Base-by-base conservation (phyloP, 1,284 basidiomycete species). In the Heterobasidion parviporum region DNA sequence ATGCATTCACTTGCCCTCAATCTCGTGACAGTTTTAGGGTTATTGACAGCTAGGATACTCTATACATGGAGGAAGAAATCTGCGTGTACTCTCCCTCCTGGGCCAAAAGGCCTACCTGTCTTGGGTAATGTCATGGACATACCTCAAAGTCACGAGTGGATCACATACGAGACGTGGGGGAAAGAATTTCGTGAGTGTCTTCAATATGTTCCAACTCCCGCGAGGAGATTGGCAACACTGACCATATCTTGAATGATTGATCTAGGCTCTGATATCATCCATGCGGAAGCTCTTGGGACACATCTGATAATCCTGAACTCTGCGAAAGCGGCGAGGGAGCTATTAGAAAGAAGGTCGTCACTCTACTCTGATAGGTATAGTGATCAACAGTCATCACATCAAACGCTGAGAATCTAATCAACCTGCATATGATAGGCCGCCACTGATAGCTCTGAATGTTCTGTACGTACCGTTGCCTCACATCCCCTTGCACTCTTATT, bases 121-220 rank as follows among this genome's bases (percentile, higher is more conserved):
- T 43, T 64, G 18, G 63, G 63, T 15, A 65, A 65, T 50, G 32
- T 60, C 7, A 52, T 63, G 10, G 59, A 63, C 26, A 56, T 65
- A 9, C 64, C 63, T 3, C 20, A 33, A 9, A 50, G 33, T n/a
- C 48, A 53, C 5, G 55, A 54, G 1, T 56, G 59, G 53, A 47
- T 54, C 8, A 54, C 45, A 20, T 62, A 57, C 50, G 49, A 50
- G 15, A 47, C 54, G 9, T 64, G 61, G 63, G 57, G 54, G 33
- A 50, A 55, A 14, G 50, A 56, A 53, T 55, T 58, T 16, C 57
- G 63, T 64, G 16, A n/a, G 51, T 36, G 4, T 34, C 7, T 18
- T 18, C 16, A 34, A 32, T n/a, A 15, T 53, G 15, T 12, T 16
- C 18, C 12, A 26, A 26, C 26, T 26, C 26, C 26, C 26, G 26